Percentiles rank a stretch among this genome's conserved stretches.
These are phyloP conservation scores for Colletotrichum spaethianum DNA, from an alignment of 2,329 filamentous ascomycete species.

Conservation along the genomic window DNA sequence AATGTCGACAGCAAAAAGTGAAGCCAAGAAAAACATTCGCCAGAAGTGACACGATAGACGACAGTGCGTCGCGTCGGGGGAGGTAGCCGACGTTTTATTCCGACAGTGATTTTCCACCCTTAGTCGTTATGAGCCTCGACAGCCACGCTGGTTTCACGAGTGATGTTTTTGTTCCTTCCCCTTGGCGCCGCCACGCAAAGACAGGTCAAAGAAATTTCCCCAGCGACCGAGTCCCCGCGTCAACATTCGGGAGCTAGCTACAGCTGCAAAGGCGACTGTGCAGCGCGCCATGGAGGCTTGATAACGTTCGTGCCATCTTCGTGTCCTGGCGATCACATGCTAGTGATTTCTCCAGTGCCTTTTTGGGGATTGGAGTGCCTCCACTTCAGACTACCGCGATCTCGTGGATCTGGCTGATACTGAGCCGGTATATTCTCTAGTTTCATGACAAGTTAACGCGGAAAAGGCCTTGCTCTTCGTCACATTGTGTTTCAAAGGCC, in stretches of 20 bases:
- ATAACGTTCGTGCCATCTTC: slow-evolving; percentile 1
- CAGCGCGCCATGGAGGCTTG: background rate
- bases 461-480: background rate
- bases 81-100: slow-evolving; percentile 11
- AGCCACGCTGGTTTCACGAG: slow-evolving; percentile 29
- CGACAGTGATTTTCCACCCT: background rate
- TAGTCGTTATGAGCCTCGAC: background rate
- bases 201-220: slow-evolving; percentile 17
- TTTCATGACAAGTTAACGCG: background rate
- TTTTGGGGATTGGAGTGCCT: no score
- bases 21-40: background rate
- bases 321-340: background rate
- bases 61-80: slow-evolving; percentile 8
- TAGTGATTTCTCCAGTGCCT: no score
- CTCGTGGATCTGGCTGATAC: no score
- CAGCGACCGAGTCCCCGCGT: slow-evolving; percentile 16
- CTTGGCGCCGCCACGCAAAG: slow-evolving; percentile 21
- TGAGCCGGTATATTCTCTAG: background rate
- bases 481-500: background rate
- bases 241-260: slow-evolving; percentile 24
- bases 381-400: background rate
- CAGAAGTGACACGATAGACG: background rate
- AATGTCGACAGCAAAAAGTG: background rate
- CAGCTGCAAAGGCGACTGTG: background rate
- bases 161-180: background rate